Percentiles rank a stretch among this genome's conserved stretches.
These are phyloP conservation scores for Alternaria ethzedia DNA, from an alignment of 2,329 filamentous ascomycete species.

Conservation along the genomic window DNA sequence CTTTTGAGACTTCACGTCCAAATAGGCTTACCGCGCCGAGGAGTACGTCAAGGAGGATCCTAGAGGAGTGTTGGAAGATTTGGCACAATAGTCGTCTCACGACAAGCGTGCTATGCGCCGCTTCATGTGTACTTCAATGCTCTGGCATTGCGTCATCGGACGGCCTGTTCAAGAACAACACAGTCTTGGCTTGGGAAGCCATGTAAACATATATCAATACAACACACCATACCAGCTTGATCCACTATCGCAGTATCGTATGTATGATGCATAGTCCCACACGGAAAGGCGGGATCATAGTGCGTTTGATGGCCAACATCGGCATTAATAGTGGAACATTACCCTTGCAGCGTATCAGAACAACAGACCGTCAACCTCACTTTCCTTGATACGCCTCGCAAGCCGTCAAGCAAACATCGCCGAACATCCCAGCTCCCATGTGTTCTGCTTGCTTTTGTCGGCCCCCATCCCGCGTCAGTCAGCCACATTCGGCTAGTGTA, in stretches of 20 bases:
- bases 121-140: background rate
- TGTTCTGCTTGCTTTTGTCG: slow-evolving; percentile 14
- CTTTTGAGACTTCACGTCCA: background rate
- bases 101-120: background rate
- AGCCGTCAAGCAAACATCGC: slow-evolving; percentile 11
- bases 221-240: slow-evolving; percentile 3
- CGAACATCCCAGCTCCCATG: background rate
- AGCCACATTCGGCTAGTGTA: slow-evolving; percentile 8
- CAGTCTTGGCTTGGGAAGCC: background rate
- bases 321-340: slow-evolving; percentile 6
- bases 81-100: slow-evolving; percentile 4
- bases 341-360: slow-evolving; percentile 8
- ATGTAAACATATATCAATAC: slow-evolving; percentile 9
- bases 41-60: background rate
- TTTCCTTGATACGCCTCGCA: slow-evolving; percentile 5
- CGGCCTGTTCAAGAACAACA: background rate
- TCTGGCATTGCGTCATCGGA: background rate
- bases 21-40: background rate
- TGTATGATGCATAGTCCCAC: background rate
- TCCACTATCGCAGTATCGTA: background rate
- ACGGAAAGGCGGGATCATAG: slow-evolving; percentile 1
- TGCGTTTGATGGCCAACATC: slow-evolving; percentile 5
- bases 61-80: background rate
- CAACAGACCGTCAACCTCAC: slow-evolving; percentile 8
- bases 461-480: slow-evolving; percentile 7